Evolutionary conservation across 1,284 basidiomycete species (phyloP).

Genomic region (Sporisorium sorghi): DNA sequence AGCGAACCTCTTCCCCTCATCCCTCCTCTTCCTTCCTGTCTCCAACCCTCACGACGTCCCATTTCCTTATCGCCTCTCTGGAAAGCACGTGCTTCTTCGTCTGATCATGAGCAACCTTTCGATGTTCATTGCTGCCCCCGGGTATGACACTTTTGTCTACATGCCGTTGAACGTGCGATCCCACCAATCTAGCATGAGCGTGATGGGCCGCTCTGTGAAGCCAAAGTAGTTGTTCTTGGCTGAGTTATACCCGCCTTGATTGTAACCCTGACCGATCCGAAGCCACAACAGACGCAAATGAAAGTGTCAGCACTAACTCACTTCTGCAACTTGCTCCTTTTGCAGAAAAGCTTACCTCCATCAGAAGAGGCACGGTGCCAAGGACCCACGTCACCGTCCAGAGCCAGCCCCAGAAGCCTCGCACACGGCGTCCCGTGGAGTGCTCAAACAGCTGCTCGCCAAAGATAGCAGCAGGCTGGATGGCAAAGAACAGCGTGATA

Average conservation of each 20-base stretch:
- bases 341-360: constrained; percentile 25
- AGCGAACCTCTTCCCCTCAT: too few species aligned
- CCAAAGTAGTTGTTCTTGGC: constrained; percentile 10
- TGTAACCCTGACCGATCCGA: constrained; percentile 1
- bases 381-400: constrained; percentile 31
- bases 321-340: too few species aligned
- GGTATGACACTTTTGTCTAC: constrained; percentile 7
- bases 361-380: constrained; percentile 13
- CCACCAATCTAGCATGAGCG: constrained; percentile 25
- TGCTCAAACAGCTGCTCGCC: constrained; percentile 26
- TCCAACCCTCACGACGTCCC: too few species aligned
- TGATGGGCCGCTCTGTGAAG: constrained; percentile 15
- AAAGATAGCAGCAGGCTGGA: constrained; percentile 30
- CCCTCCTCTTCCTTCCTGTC: too few species aligned
- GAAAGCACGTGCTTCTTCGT: background rate
- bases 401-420: constrained; percentile 32
- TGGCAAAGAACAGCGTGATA: constrained; percentile 25
- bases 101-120: background rate
- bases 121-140: background rate
- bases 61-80: too few species aligned
- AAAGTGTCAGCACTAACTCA: background rate
- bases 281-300: background rate
- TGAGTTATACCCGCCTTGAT: constrained; percentile 11
- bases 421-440: constrained; percentile 14
- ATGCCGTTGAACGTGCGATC: constrained; percentile 7